These are phyloP conservation scores for Lolium rigidum DNA, from an alignment of 176 grass and related monocot species.

Conservation along the genomic window DNA sequence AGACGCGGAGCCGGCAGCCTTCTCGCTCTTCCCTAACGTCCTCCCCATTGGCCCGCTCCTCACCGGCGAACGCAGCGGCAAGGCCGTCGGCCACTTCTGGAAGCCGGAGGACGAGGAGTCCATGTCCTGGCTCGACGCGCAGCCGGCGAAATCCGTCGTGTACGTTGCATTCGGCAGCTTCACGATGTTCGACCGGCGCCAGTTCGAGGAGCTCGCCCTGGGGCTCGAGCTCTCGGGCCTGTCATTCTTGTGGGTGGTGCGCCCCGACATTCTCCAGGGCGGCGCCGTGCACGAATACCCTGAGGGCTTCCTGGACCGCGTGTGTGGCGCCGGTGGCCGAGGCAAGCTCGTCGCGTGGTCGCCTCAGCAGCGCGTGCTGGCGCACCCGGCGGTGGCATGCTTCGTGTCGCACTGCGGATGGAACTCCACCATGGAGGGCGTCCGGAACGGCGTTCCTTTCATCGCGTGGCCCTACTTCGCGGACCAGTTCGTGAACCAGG, in stretches of 20 bases:
- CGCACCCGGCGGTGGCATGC: conserved; percentile 41
- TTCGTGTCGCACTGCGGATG: conserved; percentile 60
- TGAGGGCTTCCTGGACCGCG: neutral
- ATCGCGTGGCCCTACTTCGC: conserved; percentile 51
- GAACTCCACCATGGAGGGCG: conserved; percentile 57
- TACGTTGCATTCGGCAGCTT: conserved; percentile 56
- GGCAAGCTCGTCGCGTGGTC: conserved; percentile 8
- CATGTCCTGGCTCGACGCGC: conserved; percentile 52
- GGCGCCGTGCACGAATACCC: neutral
- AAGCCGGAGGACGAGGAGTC: conserved; percentile 38
- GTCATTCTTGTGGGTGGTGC: conserved; percentile 48
- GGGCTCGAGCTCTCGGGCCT: conserved; percentile 38
- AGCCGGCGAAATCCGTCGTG: conserved; percentile 39
- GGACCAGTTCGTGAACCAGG: conserved; percentile 47
- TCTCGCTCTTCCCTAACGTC: conserved; percentile 42
- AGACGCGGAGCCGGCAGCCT: conserved; percentile 35
- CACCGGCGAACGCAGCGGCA: conserved; percentile 25
- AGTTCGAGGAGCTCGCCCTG: conserved; percentile 48
- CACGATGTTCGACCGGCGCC: conserved; percentile 35
- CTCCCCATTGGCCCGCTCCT: conserved; percentile 52
- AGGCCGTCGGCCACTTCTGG: conserved; percentile 56
- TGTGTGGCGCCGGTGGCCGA: neutral
- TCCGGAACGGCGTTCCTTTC: conserved; percentile 46
- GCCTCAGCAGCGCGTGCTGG: conserved; percentile 9
- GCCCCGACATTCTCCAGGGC: neutral